Base-by-base conservation (phyloP, 108 stramenopile species). In the Pseudonitzschia delicatissima region DNA sequence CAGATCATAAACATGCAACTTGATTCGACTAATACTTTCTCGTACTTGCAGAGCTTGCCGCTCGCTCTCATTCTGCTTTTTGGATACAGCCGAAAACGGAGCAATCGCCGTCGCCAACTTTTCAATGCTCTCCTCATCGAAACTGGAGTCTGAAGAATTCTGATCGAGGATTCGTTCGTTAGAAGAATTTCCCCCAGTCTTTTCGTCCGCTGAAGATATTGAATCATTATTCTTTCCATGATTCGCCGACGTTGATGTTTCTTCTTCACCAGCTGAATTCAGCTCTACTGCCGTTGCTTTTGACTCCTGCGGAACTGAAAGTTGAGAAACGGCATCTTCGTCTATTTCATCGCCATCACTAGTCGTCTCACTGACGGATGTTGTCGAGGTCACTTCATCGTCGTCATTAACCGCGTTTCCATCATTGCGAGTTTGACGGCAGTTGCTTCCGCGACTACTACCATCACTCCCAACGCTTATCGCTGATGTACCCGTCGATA, bases 1-100 rank as follows among this genome's bases (percentile, higher is more conserved):
- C 29, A 92, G 64, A 67, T 92, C 87, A 57, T 92, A 92, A 1
- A 92, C 78, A 62, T 92, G 91, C 0, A 85, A 55, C 44, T 45
- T 37, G 40, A 81, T 71, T 9, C 64, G 33, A 31, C 76, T 80
- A 23, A 57, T 53, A 20, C 20, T 61, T 36, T 2, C 29, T 21
- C 42, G 42, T 2, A n/a, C 42, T 1, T 6, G 42, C 6, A 48
- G n/a, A 15, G 11, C 40, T 2, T 42, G 1, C 15, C 15, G 9
- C 32, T 33, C 11, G 28, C 32, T 27, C 32, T 55, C 53, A 29
- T 15, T 9, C n/a, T n/a, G 12, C 5, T 17, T 55, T 33, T 27
- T 31, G 3, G 31, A 31, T 13, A 55, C 18, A 9, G 53, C 53
- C 5, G 53, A 55, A 8, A 26, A 5, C 29, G 26, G 15, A 31